These are phyloP conservation scores for Venturia effusa DNA, from an alignment of 2,329 filamentous ascomycete genomes.

Conservation along the genomic window DNA sequence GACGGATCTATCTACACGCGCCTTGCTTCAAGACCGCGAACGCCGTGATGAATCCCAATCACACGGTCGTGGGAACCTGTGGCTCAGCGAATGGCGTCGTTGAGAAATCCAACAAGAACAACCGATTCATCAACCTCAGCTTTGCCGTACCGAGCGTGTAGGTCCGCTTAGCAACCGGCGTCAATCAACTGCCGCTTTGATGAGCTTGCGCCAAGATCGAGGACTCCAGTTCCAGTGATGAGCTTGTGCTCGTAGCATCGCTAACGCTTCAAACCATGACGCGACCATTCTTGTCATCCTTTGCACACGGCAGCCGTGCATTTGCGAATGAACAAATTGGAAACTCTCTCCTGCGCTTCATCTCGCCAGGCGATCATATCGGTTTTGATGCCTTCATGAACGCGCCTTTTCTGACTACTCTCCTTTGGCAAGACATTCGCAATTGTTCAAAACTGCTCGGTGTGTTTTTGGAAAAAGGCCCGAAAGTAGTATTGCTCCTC, in stretches of 20 bases:
- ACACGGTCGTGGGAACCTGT: not conserved
- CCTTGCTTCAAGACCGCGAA: not conserved
- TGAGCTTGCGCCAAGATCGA: no score
- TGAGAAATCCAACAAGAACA: not conserved
- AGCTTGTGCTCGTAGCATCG: not conserved
- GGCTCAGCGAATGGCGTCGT: not conserved
- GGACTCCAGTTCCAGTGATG: no score
- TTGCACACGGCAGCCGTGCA: conserved; percentile 28
- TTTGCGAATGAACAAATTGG: conserved; percentile 27
- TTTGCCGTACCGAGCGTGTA: no score
- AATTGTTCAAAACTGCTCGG: conserved; percentile 34
- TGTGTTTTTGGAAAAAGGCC: conserved; percentile 46
- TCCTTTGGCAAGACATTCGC: conserved; percentile 38
- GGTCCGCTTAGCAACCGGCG: no score
- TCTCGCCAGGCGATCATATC: conserved; percentile 23
- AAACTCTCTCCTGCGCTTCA: conserved; percentile 23
- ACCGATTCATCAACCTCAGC: no score
- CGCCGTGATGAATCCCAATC: not conserved
- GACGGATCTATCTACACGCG: no score
- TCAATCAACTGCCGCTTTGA: no score
- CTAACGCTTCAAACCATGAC: conserved; percentile 19
- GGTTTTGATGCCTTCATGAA: conserved; percentile 42
- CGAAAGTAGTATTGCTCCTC: conserved; percentile 38
- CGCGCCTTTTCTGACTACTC: conserved; percentile 48
- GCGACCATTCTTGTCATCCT: conserved; percentile 24